phyloP scores from a whole-genome alignment of 1,284 basidiomycete species.

The Leccinum fallax region DNA sequence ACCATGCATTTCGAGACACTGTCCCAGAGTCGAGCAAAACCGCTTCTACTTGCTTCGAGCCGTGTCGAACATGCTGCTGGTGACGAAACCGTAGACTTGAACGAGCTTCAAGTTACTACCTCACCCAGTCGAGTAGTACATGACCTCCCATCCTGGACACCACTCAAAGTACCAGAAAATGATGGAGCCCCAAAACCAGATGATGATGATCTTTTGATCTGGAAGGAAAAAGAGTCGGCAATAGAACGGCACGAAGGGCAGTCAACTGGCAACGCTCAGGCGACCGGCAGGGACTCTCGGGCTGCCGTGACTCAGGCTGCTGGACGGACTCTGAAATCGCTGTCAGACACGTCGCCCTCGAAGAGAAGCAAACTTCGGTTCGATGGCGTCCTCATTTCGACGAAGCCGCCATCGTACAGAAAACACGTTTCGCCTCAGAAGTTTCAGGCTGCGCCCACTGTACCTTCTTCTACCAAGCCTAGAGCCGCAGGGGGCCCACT shows the following conservation, averaged over 20 bases:
- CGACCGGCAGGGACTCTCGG: background rate
- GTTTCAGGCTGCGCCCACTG: background rate
- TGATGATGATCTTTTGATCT: conserved; percentile 10
- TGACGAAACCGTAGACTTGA: background rate
- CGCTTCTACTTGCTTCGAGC: conserved; percentile 1
- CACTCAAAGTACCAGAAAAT: conserved; percentile 10
- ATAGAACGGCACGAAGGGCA: background rate
- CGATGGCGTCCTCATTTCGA: conserved; percentile 24
- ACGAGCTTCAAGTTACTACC: background rate
- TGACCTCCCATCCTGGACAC: conserved; percentile 35
- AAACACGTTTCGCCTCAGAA: background rate
- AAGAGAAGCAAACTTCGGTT: conserved; percentile 23
- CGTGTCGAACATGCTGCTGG: background rate
- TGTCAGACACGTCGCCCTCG: background rate
- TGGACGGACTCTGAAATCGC: background rate
- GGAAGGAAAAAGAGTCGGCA: background rate
- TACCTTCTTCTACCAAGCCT: background rate
- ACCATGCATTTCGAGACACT: conserved; percentile 17
- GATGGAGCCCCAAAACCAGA: conserved; percentile 11
- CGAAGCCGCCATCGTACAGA: conserved; percentile 5
- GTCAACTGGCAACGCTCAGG: background rate
- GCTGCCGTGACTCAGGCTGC: background rate
- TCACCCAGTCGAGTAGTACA: background rate
- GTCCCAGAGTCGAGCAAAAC: conserved; percentile 6
- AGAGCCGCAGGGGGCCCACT: background rate